Base-by-base conservation (phyloP, 2,329 filamentous ascomycete species). In the Aureobasidium sp. region DNA sequence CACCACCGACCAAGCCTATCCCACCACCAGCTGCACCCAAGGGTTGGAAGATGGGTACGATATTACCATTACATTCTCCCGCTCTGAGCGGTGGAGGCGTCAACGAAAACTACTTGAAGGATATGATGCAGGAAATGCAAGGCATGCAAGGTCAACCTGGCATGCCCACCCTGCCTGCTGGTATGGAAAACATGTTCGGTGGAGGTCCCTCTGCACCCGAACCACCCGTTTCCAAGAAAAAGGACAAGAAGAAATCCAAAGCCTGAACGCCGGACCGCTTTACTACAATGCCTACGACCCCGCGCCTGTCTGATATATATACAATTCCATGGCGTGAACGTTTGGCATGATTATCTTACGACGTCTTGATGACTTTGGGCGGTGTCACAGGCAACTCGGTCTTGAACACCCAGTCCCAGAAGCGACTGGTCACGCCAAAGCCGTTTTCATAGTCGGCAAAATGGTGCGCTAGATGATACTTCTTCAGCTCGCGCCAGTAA, bases 391-490 rank as follows among this genome's bases (percentile, higher is more conserved):
- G 70, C 49, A 98, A 76, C 72, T 95, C 85, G 1, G 93, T 98
- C 60, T 90, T 89, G 66, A 98, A 98, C 6, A 98, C 73, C 45
- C 74, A 75, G 69, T 98, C 93, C 93, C 93, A 98, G 77, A 98
- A 95, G 60, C 85, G 83, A 76, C 86, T 96, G 27, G 91, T 96
- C 48, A 98, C 91, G 54, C 93, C 93, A 63, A 97, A 98, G 49
- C 93, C 93, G 60, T 95, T 91, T 71, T 98, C 87, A 68, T 94
- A 98, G 69, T 98, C 93, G 57, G 93, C 88, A 71, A 96, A 98
- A 73, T 98, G 93, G 68, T 98, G 93, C 68, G 90, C 83, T 25
- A 98, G 83, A 67, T 98, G 93, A 66, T 96, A 95, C 72, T 95
- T 97, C 83, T 98, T 98, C 63, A 97, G 80, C 59, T 83, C 78